Evolutionary conservation across 495 filamentous ascomycete species (phyloP), one percentile per base, ranked within the genome.

Genomic region (Aspergillus carlsbadensis): DNA sequence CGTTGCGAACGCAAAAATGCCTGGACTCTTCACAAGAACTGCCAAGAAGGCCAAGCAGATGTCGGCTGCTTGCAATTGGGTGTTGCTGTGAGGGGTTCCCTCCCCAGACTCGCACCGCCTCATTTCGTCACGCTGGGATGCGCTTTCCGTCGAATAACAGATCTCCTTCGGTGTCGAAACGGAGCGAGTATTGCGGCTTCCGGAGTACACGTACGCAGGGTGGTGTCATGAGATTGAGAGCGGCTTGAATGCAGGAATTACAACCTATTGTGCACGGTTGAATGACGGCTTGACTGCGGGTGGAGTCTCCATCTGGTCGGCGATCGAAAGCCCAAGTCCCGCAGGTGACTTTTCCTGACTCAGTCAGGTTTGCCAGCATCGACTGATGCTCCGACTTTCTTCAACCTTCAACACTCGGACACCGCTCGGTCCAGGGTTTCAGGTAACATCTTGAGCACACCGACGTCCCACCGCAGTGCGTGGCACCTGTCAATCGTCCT

Each of bases 71-170:
- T n/a, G 18, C 47, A 50, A 50, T 50, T 50, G 47, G 47, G 47
- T n/a, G 24, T 37, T 10, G 11, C 5, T 10, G 15, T 37, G 47
- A 50, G 47, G 47, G 47, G 47, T 50, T 50, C 34, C 33, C 31
- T 29, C 34, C 47, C 46, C 33, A 35, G 46, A 36, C 31, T 35
- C 46, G 47, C 47, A 39, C 47, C 34, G 47, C 47, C 47, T 39
- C 47, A 14, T 31, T 39, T 15, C 10, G 24, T 36, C 3, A 37
- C 41, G 11, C 47, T 7, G 18, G 15, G 36, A 33, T 20, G 34
- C 11, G 5, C 37, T 15, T 21, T 10, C 20, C 20, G 21, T 34
- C 46, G 47, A 45, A 50, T 50, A n/a, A 35, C 18, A 39, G 15
- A 15, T 2, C 29, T 49, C 7, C 20, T 37, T 50, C 47, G 11